Evolutionary conservation across 2,329 filamentous ascomycete genomes (phyloP).

Genomic region (Xylaria polymorpha): DNA sequence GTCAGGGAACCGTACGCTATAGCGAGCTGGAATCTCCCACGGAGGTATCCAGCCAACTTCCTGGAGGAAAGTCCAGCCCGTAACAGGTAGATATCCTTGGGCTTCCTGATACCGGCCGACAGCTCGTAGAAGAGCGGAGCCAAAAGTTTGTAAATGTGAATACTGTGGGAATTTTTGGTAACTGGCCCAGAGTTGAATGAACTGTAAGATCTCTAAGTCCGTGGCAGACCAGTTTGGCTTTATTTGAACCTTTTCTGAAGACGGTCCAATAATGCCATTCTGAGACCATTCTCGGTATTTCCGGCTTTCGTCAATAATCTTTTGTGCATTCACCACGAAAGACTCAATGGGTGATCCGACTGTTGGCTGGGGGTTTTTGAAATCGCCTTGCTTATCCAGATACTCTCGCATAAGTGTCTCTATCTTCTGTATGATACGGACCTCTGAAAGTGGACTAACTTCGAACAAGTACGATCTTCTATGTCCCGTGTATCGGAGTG

Average conservation of each 20-base stretch:
- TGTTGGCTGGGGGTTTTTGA: neutral
- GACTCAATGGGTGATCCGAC: constrained; percentile 3
- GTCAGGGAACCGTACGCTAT: constrained; percentile 66
- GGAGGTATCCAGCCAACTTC: constrained; percentile 78
- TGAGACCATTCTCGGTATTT: constrained; percentile 60
- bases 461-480: constrained; percentile 69
- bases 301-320: constrained; percentile 64
- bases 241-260: constrained; percentile 33
- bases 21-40: constrained; percentile 75
- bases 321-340: constrained; percentile 64
- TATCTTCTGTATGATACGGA: constrained; percentile 62
- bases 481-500: constrained; percentile 61
- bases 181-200: constrained; percentile 76
- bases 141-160: constrained; percentile 69
- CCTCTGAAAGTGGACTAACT: constrained; percentile 67
- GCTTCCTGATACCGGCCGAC: constrained; percentile 68
- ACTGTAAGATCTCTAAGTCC: constrained; percentile 70
- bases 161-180: constrained; percentile 63
- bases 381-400: constrained; percentile 54
- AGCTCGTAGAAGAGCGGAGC: constrained; percentile 72
- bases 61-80: constrained; percentile 76
- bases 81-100: constrained; percentile 57
- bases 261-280: constrained; percentile 61
- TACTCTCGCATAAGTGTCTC: constrained; percentile 65
- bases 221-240: constrained; percentile 57